Evolutionary conservation across 2,329 filamentous ascomycete genomes (phyloP).

Genomic region (Sclerotinia sclerotiorum): DNA sequence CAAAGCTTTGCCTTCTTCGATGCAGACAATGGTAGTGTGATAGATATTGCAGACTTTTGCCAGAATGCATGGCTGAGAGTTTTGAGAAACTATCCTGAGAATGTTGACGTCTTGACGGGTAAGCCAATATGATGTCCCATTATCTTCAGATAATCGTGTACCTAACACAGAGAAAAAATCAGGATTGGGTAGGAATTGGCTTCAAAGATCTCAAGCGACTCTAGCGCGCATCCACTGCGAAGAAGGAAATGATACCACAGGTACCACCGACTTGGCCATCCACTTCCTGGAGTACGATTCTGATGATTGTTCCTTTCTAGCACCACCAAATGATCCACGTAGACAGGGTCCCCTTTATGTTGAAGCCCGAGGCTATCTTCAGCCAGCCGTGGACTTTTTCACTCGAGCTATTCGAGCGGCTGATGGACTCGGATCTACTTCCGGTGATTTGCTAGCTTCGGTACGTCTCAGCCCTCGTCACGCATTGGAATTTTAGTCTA

Average conservation of each 20-base stretch:
- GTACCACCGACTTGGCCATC: slow-evolving; percentile 28
- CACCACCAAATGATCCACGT: slow-evolving; percentile 40
- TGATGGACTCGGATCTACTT: slow-evolving; percentile 41
- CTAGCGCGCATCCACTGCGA: slow-evolving; percentile 49
- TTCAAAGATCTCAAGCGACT: slow-evolving; percentile 50
- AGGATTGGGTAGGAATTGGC: slow-evolving; percentile 53
- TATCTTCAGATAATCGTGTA: background rate
- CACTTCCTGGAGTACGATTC: slow-evolving; percentile 19
- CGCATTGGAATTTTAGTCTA: background rate
- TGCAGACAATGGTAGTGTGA: slow-evolving; percentile 47
- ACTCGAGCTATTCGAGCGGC: slow-evolving; percentile 48
- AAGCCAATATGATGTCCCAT: slow-evolving; percentile 25
- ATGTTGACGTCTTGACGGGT: slow-evolving; percentile 47
- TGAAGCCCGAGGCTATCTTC: slow-evolving; percentile 51
- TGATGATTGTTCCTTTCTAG: slow-evolving; percentile 38
- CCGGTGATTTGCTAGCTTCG: slow-evolving; percentile 47
- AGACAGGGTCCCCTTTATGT: slow-evolving; percentile 47
- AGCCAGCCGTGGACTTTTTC: slow-evolving; percentile 54
- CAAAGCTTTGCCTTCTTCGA: slow-evolving; percentile 53
- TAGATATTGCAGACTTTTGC: slow-evolving; percentile 51
- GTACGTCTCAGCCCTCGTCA: slow-evolving; percentile 37
- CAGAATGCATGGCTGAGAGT: slow-evolving; percentile 49
- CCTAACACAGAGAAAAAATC: slow-evolving; percentile 12
- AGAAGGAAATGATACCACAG: slow-evolving; percentile 42
- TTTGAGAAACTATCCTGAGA: slow-evolving; percentile 46